phyloP scores from a whole-genome alignment of 345 rosid species.

The Luvunga scandens region DNA sequence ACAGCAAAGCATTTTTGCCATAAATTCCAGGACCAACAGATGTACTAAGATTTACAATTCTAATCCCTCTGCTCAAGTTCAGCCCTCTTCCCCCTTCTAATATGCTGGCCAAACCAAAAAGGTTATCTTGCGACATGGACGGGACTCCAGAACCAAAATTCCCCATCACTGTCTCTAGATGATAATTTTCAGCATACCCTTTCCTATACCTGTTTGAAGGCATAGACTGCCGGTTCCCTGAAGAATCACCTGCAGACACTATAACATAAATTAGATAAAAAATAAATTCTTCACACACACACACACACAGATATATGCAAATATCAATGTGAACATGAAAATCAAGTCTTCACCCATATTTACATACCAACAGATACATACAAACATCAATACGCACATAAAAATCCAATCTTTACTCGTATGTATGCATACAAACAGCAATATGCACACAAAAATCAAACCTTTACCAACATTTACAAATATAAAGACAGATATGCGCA shows the following conservation, averaged over 20 bases:
- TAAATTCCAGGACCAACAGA: neutral
- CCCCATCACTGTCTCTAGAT: neutral
- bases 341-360: neutral
- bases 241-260: neutral
- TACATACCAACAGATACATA: neutral
- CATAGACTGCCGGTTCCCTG: neutral
- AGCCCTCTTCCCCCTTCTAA: neutral
- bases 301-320: neutral
- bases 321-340: neutral
- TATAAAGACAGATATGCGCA: neutral
- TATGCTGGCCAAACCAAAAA: neutral
- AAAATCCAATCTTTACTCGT: neutral
- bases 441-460: neutral
- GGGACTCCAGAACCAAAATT: slow-evolving; percentile 4
- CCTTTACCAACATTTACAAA: neutral
- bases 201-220: neutral
- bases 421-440: neutral
- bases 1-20: neutral
- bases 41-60: neutral
- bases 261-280: neutral
- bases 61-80: neutral
- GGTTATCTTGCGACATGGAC: neutral
- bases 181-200: neutral
- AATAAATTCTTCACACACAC: neutral
- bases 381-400: neutral